Evolutionary conservation across 164 flowering plant species (phyloP).

Genomic region (Macadamia tetraphylla): DNA sequence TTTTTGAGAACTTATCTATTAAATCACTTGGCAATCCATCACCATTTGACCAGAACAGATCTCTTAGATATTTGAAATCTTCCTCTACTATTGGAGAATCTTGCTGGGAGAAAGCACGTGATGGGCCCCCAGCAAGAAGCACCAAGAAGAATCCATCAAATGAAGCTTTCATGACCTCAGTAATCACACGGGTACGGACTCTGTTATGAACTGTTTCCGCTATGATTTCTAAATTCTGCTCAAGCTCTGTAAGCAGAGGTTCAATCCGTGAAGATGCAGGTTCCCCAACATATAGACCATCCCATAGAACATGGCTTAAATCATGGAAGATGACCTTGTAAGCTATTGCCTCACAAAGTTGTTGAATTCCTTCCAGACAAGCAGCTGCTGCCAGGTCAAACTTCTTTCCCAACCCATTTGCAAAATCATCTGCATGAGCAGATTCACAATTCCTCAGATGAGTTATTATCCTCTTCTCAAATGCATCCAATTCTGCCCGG

Average conservation of each 20-base stretch:
- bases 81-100: conserved; percentile 64
- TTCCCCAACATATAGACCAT: conserved; percentile 69
- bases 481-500: conserved; percentile 48
- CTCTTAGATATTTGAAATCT: conserved; percentile 61
- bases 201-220: conserved; percentile 58
- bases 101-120: conserved; percentile 50
- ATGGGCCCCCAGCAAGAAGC: conserved; percentile 87
- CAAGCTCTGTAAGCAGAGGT: conserved; percentile 66
- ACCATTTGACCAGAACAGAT: conserved; percentile 74
- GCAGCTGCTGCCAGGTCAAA: conserved; percentile 62
- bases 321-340: conserved; percentile 71
- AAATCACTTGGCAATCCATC: conserved; percentile 81
- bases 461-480: conserved; percentile 43
- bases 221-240: conserved; percentile 48
- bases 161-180: conserved; percentile 83
- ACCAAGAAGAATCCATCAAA: conserved; percentile 80
- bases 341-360: conserved; percentile 69
- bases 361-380: conserved; percentile 70
- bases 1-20: conserved; percentile 53
- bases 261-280: conserved; percentile 60
- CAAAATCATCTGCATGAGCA: conserved; percentile 23
- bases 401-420: conserved; percentile 35
- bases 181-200: conserved; percentile 59
- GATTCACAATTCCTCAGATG: conserved; percentile 44
- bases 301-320: conserved; percentile 64